Evolutionary conservation across 306 rosid species (phyloP).

Genomic region (Albizia julibrissin): DNA sequence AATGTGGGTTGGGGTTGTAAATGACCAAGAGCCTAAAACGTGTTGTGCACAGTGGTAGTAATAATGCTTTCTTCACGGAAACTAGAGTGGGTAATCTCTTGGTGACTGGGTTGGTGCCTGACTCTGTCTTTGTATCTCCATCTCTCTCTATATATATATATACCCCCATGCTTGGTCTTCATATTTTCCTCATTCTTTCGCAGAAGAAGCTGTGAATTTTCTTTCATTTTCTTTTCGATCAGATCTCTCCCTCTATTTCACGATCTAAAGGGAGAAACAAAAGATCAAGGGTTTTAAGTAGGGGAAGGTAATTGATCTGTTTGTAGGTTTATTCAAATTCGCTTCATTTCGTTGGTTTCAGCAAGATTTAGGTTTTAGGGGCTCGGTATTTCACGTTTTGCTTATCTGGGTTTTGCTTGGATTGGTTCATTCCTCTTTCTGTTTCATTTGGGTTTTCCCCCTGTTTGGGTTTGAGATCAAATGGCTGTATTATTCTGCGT

Average conservation of each 20-base stretch:
- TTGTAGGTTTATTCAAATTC: background rate
- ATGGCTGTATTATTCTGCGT: background rate
- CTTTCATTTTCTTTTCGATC: conserved; percentile 37
- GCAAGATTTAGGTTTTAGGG: background rate
- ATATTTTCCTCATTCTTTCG: conserved; percentile 29
- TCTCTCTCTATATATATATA: conserved; percentile 36
- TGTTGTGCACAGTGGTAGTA: conserved; percentile 22
- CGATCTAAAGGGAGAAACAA: conserved; percentile 18
- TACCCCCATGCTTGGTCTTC: conserved; percentile 16
- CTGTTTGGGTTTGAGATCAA: background rate
- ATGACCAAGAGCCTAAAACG: conserved; percentile 19
- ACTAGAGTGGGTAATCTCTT: conserved; percentile 20
- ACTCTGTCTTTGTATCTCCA: background rate
- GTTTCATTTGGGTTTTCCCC: background rate
- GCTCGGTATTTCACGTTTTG: background rate
- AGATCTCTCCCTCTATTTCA: conserved; percentile 21
- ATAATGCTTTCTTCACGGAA: conserved; percentile 23
- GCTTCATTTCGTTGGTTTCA: background rate
- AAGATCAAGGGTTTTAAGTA: background rate
- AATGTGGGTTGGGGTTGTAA: background rate
- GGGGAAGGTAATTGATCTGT: conserved; percentile 37
- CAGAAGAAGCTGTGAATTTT: conserved; percentile 17
- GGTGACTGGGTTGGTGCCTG: conserved; percentile 9
- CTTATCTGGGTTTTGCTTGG: background rate
- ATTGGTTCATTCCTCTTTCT: background rate